These are phyloP conservation scores for Hericium coralloides DNA, from an alignment of 768 basidiomycete species.

Conservation along the genomic window DNA sequence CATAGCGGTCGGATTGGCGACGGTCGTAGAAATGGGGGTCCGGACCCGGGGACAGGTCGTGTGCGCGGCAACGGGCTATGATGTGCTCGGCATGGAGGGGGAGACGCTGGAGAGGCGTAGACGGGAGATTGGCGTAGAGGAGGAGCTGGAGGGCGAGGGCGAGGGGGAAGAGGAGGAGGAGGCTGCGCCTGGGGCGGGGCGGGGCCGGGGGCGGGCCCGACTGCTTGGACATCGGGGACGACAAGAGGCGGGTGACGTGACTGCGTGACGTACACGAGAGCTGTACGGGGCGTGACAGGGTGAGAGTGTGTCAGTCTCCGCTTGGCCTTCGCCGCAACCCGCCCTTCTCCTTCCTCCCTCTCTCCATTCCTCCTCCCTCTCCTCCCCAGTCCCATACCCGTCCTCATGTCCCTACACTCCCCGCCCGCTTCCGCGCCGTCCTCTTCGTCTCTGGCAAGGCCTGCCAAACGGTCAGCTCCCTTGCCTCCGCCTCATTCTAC, in stretches of 20 bases:
- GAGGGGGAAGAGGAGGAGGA: not conserved
- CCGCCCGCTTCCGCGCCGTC: not conserved
- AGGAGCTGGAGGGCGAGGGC: too few species aligned
- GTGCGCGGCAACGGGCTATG: slow-evolving; percentile 29
- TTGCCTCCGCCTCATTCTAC: not conserved
- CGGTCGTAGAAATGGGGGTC: slow-evolving; percentile 39
- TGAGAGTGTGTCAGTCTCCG: not conserved
- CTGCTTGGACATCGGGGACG: too few species aligned
- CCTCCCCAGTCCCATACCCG: not conserved
- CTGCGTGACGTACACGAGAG: not conserved
- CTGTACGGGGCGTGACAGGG: not conserved
- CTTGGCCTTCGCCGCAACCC: not conserved
- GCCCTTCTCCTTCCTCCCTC: not conserved
- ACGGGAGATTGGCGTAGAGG: too few species aligned
- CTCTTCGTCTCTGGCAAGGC: not conserved
- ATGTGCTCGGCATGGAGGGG: not conserved
- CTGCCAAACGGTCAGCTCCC: not conserved
- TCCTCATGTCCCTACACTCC: not conserved
- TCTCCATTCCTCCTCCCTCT: not conserved
- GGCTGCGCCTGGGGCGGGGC: not conserved
- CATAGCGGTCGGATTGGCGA: slow-evolving; percentile 55
- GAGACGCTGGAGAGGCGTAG: not conserved
- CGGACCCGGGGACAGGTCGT: slow-evolving; percentile 33
- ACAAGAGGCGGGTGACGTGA: not conserved
- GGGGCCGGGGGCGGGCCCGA: not conserved